Evolutionary conservation across 2,329 filamentous ascomycete species (phyloP).

Genomic region (Diaporthe destruens): DNA sequence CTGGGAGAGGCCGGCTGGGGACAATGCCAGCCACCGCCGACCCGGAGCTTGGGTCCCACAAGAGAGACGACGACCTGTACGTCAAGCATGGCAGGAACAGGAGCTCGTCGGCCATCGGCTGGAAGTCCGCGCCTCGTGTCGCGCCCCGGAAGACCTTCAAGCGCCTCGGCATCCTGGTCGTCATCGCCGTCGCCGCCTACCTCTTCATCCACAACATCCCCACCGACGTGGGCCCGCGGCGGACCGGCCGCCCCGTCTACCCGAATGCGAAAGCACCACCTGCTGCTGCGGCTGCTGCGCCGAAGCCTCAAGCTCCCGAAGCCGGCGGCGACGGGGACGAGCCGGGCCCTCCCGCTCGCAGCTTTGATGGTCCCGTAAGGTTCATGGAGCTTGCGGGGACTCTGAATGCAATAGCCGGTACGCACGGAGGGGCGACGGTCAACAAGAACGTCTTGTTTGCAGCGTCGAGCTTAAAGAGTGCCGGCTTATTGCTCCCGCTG

Average conservation of each 20-base stretch:
- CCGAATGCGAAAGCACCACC: conserved; percentile 36
- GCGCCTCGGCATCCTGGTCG: conserved; percentile 61
- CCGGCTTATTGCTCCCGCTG: conserved; percentile 79
- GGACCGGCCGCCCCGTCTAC: conserved; percentile 53
- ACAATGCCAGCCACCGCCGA: conserved; percentile 61
- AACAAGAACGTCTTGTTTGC: conserved; percentile 85
- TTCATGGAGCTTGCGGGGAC: conserved; percentile 75
- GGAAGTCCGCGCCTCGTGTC: conserved; percentile 50
- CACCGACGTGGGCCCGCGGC: conserved; percentile 54
- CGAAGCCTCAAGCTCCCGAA: conserved; percentile 37
- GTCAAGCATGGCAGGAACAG: conserved; percentile 49
- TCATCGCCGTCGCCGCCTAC: conserved; percentile 67
- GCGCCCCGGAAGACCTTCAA: conserved; percentile 66
- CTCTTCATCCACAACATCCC: conserved; percentile 76
- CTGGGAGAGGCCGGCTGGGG: conserved; percentile 43
- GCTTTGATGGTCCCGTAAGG: conserved; percentile 77
- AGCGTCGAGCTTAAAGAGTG: conserved; percentile 79
- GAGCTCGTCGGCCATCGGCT: conserved; percentile 54
- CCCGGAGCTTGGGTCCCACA: conserved; percentile 68
- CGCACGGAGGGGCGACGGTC: conserved; percentile 61
- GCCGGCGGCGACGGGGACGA: conserved; percentile 35
- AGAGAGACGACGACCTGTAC: conserved; percentile 70
- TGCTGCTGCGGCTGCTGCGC: neutral
- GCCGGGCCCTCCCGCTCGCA: conserved; percentile 51
- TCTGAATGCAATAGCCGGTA: conserved; percentile 70